These are phyloP conservation scores for Polytrichum formosum DNA, from an alignment of 225 moss, liverwort and hornwort genomes.

Conservation along the genomic window DNA sequence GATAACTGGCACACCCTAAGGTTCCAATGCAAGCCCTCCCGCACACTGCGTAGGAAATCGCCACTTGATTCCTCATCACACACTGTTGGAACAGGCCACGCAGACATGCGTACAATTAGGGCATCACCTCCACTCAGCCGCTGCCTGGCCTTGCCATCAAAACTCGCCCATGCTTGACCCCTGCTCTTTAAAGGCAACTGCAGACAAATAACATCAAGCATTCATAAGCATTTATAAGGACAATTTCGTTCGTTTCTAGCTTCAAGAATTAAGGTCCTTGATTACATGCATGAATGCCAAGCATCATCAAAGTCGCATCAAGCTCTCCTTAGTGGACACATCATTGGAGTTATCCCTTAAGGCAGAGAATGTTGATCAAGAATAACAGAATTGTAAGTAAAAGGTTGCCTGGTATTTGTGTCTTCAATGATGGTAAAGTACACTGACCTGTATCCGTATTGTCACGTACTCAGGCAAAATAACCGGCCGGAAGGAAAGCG, in stretches of 20 bases:
- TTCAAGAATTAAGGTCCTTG: neutral
- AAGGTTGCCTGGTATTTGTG: too few species aligned
- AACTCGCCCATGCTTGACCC: conserved; percentile 90
- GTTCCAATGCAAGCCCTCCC: conserved; percentile 94
- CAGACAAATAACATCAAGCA: conserved; percentile 1
- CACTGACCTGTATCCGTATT: conserved; percentile 63
- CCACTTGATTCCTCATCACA: conserved; percentile 83
- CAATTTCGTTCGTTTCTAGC: too few species aligned
- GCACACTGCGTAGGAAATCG: conserved; percentile 84
- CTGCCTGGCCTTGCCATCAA: conserved; percentile 93
- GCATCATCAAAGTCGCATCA: too few species aligned
- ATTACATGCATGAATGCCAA: too few species aligned
- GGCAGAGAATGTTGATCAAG: too few species aligned
- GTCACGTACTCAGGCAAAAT: conserved; percentile 84
- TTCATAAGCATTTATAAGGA: too few species aligned
- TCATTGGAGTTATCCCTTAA: too few species aligned
- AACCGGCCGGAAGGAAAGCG: conserved; percentile 87
- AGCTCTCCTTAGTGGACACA: too few species aligned
- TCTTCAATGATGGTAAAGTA: neutral
- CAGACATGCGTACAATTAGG: conserved; percentile 83
- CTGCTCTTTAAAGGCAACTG: conserved; percentile 69
- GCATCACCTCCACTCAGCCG: conserved; percentile 76
- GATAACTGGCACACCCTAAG: conserved; percentile 71
- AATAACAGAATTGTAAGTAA: too few species aligned
- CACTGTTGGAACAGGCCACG: conserved; percentile 91